Evolutionary conservation across 2,329 filamentous ascomycete species (phyloP).

Genomic region (Bipolaris gigantea): DNA sequence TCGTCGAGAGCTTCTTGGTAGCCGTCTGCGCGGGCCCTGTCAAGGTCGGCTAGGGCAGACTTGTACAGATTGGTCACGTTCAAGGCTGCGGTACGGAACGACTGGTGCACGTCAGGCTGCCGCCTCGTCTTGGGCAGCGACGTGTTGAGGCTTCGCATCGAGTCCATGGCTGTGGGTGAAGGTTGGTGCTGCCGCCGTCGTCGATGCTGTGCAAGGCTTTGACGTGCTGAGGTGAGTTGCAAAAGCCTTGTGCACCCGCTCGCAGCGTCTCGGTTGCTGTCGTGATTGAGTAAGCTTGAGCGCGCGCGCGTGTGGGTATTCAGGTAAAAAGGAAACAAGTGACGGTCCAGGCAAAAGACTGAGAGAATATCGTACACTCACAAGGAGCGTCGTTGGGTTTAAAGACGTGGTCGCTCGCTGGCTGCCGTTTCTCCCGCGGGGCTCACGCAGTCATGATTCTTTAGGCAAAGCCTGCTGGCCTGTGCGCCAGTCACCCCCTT

Average conservation of each 20-base stretch:
- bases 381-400: slow-evolving; percentile 13
- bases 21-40: slow-evolving; percentile 74
- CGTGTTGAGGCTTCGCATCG: slow-evolving; percentile 48
- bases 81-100: slow-evolving; percentile 88
- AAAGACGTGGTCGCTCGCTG: background rate
- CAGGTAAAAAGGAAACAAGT: background rate
- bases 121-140: slow-evolving; percentile 43
- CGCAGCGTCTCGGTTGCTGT: background rate
- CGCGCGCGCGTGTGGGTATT: background rate
- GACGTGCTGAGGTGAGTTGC: slow-evolving; percentile 5
- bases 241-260: slow-evolving; percentile 3
- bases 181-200: background rate
- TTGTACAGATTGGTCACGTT: slow-evolving; percentile 98
- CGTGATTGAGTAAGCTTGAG: too few relatives aligned
- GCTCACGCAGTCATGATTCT: slow-evolving; percentile 12
- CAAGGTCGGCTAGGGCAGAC: slow-evolving; percentile 76
- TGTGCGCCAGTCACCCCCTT: background rate
- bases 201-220: slow-evolving; percentile 1
- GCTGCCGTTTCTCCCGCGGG: slow-evolving; percentile 10
- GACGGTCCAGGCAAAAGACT: background rate
- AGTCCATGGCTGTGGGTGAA: slow-evolving; percentile 36
- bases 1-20: slow-evolving; percentile 96
- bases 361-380: background rate
- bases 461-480: background rate
- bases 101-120: slow-evolving; percentile 67